A percentile compares a stretch with the other conserved stretches of the same genome.
phyloP scores from a whole-genome alignment of 306 rosid genomes.

The Dryas alaskensis region DNA sequence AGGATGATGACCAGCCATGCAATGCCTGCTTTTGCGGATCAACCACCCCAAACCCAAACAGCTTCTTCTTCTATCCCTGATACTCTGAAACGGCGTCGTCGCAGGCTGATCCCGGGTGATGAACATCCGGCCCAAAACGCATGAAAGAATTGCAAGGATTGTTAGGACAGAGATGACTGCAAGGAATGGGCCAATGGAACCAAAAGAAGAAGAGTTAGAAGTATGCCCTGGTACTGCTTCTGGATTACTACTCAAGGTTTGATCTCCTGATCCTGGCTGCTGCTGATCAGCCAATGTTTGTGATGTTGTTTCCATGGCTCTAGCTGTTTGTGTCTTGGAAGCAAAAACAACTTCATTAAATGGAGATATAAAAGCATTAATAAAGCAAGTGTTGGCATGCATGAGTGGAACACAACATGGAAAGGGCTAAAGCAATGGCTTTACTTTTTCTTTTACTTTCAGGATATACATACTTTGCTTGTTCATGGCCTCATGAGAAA shows the following conservation, averaged over 20 bases:
- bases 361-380: not conserved
- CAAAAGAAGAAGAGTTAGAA: constrained; percentile 26
- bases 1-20: constrained; percentile 14
- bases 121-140: constrained; percentile 45
- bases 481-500: not conserved
- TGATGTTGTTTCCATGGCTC: constrained; percentile 38
- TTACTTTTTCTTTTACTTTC: not conserved
- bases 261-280: constrained; percentile 25
- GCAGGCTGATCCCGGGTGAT: constrained; percentile 25
- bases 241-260: constrained; percentile 23
- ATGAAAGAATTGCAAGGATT: constrained; percentile 49
- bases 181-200: constrained; percentile 68
- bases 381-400: not conserved
- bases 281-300: constrained; percentile 33
- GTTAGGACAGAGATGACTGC: constrained; percentile 61
- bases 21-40: constrained; percentile 31
- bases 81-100: constrained; percentile 43
- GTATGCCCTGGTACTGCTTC: constrained; percentile 12
- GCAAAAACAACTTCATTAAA: not conserved
- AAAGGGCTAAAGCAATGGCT: constrained; percentile 33
- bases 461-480: not conserved
- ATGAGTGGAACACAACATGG: constrained; percentile 54
- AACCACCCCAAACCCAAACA: constrained; percentile 46
- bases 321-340: not conserved
- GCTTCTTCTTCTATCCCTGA: constrained; percentile 25